A percentile compares a stretch with the other conserved stretches of the same genome.
Evolutionary conservation across 495 filamentous ascomycete genomes (phyloP).

Genomic region (Cudoniella acicularis): DNA sequence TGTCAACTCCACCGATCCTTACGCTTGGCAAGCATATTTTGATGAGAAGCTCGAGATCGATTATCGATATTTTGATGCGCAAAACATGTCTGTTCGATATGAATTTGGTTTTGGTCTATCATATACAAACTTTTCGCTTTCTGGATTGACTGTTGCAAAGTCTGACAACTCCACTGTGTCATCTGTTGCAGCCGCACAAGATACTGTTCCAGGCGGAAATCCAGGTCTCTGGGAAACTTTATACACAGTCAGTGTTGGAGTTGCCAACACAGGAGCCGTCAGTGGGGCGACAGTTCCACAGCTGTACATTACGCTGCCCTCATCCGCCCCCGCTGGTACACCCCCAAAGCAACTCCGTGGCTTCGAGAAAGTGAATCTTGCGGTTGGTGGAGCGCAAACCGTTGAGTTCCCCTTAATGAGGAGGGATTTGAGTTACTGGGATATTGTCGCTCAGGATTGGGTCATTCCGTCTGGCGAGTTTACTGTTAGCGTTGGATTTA

Average conservation of each 20-base stretch:
- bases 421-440: conserved; percentile 88
- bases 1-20: conserved; percentile 62
- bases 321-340: conserved; percentile 33
- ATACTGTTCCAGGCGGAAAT: conserved; percentile 69
- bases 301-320: conserved; percentile 66
- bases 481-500: conserved; percentile 59
- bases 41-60: conserved; percentile 86
- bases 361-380: conserved; percentile 59
- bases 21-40: conserved; percentile 87
- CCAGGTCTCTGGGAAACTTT: conserved; percentile 62
- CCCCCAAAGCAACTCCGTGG: conserved; percentile 59
- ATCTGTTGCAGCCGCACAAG: conserved; percentile 62
- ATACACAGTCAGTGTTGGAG: conserved; percentile 67
- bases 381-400: conserved; percentile 45
- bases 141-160: conserved; percentile 39
- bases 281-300: conserved; percentile 79
- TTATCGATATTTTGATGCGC: conserved; percentile 78
- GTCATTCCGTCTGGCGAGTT: conserved; percentile 62
- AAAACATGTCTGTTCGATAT: conserved; percentile 61
- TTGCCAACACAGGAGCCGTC: conserved; percentile 75
- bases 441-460: conserved; percentile 77
- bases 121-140: conserved; percentile 62
- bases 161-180: conserved; percentile 64
- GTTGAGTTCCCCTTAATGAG: conserved; percentile 49
- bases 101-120: conserved; percentile 82